Evolutionary conservation across 176 grass and related monocot species (phyloP).

Genomic region (Pontederia crassipes): DNA sequence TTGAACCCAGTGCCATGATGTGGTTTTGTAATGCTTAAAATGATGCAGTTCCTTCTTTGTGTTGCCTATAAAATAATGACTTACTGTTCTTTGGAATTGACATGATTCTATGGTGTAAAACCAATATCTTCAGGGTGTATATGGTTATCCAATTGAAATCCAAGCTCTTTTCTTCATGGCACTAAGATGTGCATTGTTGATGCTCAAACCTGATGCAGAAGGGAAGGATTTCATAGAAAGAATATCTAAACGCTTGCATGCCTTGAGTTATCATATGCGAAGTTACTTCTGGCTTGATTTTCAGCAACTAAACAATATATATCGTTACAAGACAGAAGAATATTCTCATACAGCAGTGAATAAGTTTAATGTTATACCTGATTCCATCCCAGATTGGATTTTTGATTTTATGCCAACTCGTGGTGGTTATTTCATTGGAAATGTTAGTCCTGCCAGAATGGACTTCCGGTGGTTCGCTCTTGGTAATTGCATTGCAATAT

Average conservation of each 20-base stretch:
- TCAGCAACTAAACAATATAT: constrained; percentile 76
- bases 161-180: constrained; percentile 97
- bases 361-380: constrained; percentile 95
- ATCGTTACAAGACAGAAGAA: constrained; percentile 93
- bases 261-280: constrained; percentile 86
- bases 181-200: constrained; percentile 52
- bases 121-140: constrained; percentile 56
- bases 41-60: no score
- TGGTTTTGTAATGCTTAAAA: no score
- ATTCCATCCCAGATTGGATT: constrained; percentile 92
- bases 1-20: no score
- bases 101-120: constrained; percentile 7
- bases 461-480: constrained; percentile 95
- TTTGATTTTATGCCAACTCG: constrained; percentile 89
- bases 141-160: constrained; percentile 95
- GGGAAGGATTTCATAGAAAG: constrained; percentile 78
- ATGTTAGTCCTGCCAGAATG: constrained; percentile 89
- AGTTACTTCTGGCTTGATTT: constrained; percentile 98
- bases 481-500: constrained; percentile 86
- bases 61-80: no score
- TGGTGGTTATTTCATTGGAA: constrained; percentile 90
- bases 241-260: constrained; percentile 65
- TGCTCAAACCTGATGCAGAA: constrained; percentile 82
- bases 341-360: constrained; percentile 95
- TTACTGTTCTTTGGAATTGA: background rate